Percentiles rank a stretch among this genome's conserved stretches.
Evolutionary conservation across 73 alveolate genomes (phyloP).

Genomic region (Paramecium pentaurelia): DNA sequence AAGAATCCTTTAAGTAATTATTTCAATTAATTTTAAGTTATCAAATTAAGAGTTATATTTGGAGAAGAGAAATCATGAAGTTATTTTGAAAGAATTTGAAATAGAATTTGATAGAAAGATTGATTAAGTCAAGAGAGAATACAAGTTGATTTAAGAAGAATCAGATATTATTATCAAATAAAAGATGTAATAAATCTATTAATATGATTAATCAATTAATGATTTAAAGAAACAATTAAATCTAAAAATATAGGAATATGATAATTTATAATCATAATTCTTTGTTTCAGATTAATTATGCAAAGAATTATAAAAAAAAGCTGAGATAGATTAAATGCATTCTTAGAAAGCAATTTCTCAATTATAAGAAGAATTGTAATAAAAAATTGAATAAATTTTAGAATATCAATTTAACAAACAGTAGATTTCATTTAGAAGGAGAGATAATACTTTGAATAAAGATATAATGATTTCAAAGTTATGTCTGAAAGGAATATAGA

Average conservation of each 20-base stretch:
- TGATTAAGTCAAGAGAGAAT: neutral
- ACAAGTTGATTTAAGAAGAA: neutral
- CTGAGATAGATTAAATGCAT: neutral
- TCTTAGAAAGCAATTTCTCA: neutral
- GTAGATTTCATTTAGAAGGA: neutral
- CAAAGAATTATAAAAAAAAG: neutral
- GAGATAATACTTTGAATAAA: slow-evolving; percentile 21
- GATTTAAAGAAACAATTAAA: neutral
- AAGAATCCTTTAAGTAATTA: neutral
- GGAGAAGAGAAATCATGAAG: neutral
- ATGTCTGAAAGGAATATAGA: neutral
- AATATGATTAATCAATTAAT: neutral
- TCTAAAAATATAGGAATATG: neutral
- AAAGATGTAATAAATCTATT: neutral
- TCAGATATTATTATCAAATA: neutral
- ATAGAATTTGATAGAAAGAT: neutral
- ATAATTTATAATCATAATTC: neutral
- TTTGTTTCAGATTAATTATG: neutral
- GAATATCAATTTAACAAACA: neutral
- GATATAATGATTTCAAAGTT: neutral
- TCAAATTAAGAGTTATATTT: neutral
- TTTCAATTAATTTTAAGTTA: neutral
- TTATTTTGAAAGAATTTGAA: neutral
- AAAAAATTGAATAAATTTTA: neutral
- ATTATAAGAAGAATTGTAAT: neutral